A percentile compares a stretch with the other conserved stretches of the same genome.
Evolutionary conservation across 2,329 filamentous ascomycete species (phyloP).

Genomic region (Sporothrix sp.): DNA sequence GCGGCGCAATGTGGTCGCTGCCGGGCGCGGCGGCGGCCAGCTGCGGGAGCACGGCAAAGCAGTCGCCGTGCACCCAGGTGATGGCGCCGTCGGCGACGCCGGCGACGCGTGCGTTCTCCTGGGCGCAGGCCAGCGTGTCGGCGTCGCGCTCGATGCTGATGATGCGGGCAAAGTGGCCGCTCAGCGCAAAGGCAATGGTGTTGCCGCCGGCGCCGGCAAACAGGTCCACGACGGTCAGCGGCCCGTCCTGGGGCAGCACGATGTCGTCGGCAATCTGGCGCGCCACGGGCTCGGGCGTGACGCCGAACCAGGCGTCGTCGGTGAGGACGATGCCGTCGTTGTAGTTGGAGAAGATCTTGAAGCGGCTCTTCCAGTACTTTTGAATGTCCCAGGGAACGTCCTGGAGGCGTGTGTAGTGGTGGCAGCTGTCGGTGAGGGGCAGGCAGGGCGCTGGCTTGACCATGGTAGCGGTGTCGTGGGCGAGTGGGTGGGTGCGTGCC

Average conservation of each 20-base stretch:
- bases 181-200: constrained; percentile 83
- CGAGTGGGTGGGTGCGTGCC: too few relatives aligned
- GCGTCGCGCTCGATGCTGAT: constrained; percentile 83
- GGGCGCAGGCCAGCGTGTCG: constrained; percentile 74
- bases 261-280: constrained; percentile 71
- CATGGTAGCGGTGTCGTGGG: constrained; percentile 10
- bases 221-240: constrained; percentile 69
- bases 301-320: constrained; percentile 90
- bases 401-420: constrained; percentile 61
- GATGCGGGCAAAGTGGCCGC: constrained; percentile 67
- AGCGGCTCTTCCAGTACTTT: constrained; percentile 91
- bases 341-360: constrained; percentile 79
- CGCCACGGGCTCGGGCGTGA: constrained; percentile 88
- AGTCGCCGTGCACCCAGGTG: constrained; percentile 79
- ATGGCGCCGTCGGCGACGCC: constrained; percentile 63
- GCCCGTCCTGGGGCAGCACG: constrained; percentile 36
- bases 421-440: constrained; percentile 52
- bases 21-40: not conserved
- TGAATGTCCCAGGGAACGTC: constrained; percentile 76
- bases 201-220: constrained; percentile 93
- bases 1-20: constrained; percentile 13
- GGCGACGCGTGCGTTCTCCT: constrained; percentile 83
- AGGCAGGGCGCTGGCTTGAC: constrained; percentile 37
- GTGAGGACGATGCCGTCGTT: constrained; percentile 86
- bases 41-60: constrained; percentile 68